Evolutionary conservation across 225 moss, liverwort and hornwort species (phyloP).

Genomic region (Takakia lepidozioides): DNA sequence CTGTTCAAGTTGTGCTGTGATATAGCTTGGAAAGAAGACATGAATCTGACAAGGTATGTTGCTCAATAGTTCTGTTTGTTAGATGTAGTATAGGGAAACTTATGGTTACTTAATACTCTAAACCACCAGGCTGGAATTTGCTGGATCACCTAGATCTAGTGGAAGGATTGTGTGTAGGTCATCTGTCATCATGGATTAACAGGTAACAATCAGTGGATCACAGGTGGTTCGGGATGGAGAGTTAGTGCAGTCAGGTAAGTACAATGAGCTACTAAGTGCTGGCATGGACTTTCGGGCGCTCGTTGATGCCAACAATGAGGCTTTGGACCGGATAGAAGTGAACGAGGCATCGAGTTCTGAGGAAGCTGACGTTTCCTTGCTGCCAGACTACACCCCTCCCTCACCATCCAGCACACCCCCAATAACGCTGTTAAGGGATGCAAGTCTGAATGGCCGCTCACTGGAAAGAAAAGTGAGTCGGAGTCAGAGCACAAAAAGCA

Average conservation of each 20-base stretch:
- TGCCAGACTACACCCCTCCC: not conserved
- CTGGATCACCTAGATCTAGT: too few relatives aligned
- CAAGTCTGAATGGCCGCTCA: not conserved
- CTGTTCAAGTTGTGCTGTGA: too few relatives aligned
- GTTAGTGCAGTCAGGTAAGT: slow-evolving; percentile 59
- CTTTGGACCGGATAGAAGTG: slow-evolving; percentile 33
- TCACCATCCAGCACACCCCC: not conserved
- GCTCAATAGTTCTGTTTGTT: too few relatives aligned
- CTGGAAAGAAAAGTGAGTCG: slow-evolving; percentile 1
- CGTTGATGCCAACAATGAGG: slow-evolving; percentile 65
- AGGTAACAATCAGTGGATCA: too few relatives aligned
- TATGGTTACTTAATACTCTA: too few relatives aligned
- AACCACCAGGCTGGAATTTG: too few relatives aligned
- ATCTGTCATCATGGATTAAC: too few relatives aligned
- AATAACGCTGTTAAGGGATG: slow-evolving; percentile 9
- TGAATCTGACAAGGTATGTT: too few relatives aligned
- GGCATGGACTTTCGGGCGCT: slow-evolving; percentile 63
- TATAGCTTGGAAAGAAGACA: too few relatives aligned
- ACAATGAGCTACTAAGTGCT: slow-evolving; percentile 39
- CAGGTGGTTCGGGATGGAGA: slow-evolving; percentile 70
- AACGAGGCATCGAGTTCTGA: not conserved
- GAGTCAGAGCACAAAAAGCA: slow-evolving; percentile 8
- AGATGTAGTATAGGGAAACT: too few relatives aligned
- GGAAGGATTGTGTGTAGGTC: too few relatives aligned
- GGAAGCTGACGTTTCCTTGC: not conserved